Evolutionary conservation across 2,329 filamentous ascomycete genomes (phyloP).

Genomic region (Lachnellula occidentalis): DNA sequence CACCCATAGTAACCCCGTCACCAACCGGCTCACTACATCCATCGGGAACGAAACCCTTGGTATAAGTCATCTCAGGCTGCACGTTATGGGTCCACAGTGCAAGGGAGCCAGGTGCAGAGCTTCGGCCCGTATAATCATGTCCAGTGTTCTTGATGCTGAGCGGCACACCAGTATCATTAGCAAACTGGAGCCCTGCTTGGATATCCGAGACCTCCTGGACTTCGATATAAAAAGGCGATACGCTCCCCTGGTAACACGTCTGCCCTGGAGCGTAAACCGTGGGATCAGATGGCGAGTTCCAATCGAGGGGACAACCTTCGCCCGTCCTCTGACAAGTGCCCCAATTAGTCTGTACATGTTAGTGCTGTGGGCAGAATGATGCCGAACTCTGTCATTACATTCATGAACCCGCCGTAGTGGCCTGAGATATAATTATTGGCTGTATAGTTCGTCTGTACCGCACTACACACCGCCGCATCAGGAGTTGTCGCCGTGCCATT

Average conservation of each 20-base stretch:
- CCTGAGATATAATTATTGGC: neutral
- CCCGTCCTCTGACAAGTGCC: neutral
- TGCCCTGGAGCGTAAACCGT: neutral
- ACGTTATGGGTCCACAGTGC: constrained; percentile 48
- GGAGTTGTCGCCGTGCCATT: neutral
- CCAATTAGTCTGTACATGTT: neutral
- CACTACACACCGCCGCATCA: neutral
- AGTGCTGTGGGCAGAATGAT: neutral
- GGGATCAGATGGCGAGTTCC: neutral
- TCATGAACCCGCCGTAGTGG: neutral
- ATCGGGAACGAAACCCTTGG: constrained; percentile 35
- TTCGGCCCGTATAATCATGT: neutral
- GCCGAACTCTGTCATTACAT: neutral
- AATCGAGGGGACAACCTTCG: neutral
- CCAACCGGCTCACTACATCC: constrained; percentile 37
- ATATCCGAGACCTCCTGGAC: constrained; percentile 35
- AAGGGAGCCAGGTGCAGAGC: constrained; percentile 38
- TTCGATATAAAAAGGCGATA: constrained; percentile 15
- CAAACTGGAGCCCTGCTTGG: constrained; percentile 38
- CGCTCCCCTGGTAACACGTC: constrained; percentile 14
- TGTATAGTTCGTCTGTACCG: neutral
- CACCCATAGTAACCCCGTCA: constrained; percentile 43
- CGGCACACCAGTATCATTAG: constrained; percentile 37
- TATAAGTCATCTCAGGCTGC: constrained; percentile 32
- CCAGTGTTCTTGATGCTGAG: constrained; percentile 30